Conservation (phyloP, 1,139 yeast species). For the Yamadazyma jaroonii region DNA sequence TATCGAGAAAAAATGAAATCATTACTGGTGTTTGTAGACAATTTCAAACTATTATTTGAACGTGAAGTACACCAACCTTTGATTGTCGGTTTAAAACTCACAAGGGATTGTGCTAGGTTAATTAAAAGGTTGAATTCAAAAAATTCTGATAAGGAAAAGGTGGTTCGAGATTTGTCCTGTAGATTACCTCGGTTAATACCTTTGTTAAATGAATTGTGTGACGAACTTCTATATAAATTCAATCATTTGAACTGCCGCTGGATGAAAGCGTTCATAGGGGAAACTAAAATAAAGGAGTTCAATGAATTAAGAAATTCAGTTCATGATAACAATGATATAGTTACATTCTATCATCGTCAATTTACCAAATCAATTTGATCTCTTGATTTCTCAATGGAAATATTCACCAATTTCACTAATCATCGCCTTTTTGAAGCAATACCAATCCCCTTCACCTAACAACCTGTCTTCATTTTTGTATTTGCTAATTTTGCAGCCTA, state of each 20-base stretch:
- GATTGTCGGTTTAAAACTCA: not conserved
- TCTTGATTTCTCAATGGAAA: no score
- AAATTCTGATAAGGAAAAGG: not conserved
- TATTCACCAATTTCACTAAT: no score
- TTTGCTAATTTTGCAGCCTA: constrained; percentile 2
- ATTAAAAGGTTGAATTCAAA: not conserved
- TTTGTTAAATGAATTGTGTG: constrained; percentile 1
- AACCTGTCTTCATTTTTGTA: no score
- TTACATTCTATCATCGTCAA: constrained; percentile 5
- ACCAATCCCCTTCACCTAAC: no score
- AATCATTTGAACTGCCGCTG: constrained; percentile 6
- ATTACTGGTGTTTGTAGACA: constrained; percentile 8
- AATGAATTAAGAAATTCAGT: constrained; percentile 6
- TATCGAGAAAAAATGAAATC: constrained; percentile 16
- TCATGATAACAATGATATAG: constrained; percentile 11
- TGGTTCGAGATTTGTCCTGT: not conserved
- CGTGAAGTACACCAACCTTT: not conserved
- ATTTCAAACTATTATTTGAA: not conserved
- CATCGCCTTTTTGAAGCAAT: no score
- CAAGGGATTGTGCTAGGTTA: not conserved
- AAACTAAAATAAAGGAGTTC: constrained; percentile 11
- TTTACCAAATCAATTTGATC: not conserved
- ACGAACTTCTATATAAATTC: not conserved
- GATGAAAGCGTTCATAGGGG: constrained; percentile 12
- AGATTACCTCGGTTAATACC: not conserved